These are phyloP conservation scores for Neopestalotiopsis sp. DNA, from an alignment of 2,329 filamentous ascomycete genomes.

Conservation along the genomic window DNA sequence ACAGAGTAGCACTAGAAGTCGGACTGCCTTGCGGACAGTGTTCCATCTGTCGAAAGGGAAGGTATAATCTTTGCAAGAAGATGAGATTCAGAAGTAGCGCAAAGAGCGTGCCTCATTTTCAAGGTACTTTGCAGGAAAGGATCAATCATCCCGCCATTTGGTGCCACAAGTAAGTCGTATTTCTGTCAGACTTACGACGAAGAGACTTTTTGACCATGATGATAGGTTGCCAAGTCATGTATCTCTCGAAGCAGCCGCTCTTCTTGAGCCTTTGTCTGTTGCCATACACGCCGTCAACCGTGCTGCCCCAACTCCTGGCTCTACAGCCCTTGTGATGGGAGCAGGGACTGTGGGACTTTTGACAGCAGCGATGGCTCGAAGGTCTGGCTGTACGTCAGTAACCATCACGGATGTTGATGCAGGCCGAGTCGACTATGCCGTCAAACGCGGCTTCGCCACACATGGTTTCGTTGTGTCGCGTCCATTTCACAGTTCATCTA, in stretches of 20 bases:
- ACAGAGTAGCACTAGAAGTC: conserved; percentile 55
- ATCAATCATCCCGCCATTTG: conserved; percentile 67
- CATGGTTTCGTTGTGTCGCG: conserved; percentile 60
- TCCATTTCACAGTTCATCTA: conserved; percentile 47
- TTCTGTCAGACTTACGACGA: background rate
- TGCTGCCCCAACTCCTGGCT: conserved; percentile 55
- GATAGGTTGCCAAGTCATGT: conserved; percentile 61
- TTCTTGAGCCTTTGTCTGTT: conserved; percentile 66
- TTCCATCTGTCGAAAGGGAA: conserved; percentile 49
- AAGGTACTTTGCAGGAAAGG: conserved; percentile 65
- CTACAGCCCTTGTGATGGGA: conserved; percentile 66
- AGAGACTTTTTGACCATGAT: conserved; percentile 23
- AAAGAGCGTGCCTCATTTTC: conserved; percentile 67
- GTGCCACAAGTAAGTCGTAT: conserved; percentile 61
- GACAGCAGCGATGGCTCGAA: conserved; percentile 65
- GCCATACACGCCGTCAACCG: conserved; percentile 66
- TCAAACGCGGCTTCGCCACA: conserved; percentile 63
- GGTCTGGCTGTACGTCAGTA: conserved; percentile 63
- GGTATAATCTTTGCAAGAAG: conserved; percentile 67
- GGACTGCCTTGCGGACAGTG: conserved; percentile 44
- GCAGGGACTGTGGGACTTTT: conserved; percentile 68
- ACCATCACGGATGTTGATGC: conserved; percentile 66
- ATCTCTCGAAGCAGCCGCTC: conserved; percentile 63
- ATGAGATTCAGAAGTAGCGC: conserved; percentile 67
- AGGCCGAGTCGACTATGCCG: conserved; percentile 63